These are phyloP conservation scores for Lasiodiplodia theobromae DNA, from an alignment of 2,329 filamentous ascomycete species.

Conservation along the genomic window DNA sequence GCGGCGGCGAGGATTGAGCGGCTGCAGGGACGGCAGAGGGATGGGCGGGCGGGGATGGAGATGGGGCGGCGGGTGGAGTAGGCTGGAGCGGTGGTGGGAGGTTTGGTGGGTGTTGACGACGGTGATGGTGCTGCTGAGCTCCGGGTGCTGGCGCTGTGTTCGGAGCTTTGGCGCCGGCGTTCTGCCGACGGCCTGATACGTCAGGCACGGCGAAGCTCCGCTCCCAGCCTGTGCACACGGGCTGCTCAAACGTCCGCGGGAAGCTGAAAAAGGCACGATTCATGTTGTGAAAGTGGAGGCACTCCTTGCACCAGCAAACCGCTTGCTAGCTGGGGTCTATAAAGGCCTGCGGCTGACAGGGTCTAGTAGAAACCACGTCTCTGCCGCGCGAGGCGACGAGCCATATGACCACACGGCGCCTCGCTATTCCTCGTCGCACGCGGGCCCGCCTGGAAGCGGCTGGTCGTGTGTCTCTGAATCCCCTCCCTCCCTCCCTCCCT, in stretches of 20 bases:
- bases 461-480: conserved; percentile 9
- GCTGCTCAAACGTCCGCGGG: conserved; percentile 22
- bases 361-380: background rate
- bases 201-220: conserved; percentile 6
- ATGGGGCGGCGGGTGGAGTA: background rate
- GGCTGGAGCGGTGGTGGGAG: background rate
- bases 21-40: background rate
- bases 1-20: background rate
- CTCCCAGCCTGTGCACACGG: conserved; percentile 4
- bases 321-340: background rate
- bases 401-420: conserved; percentile 20
- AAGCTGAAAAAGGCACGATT: conserved; percentile 24
- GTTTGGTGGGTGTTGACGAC: conserved; percentile 3
- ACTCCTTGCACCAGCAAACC: background rate
- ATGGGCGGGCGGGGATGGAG: background rate
- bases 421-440: conserved; percentile 8
- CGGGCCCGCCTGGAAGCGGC: conserved; percentile 4
- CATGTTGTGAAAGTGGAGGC: conserved; percentile 1
- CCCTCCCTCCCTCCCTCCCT: background rate
- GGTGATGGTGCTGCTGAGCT: conserved; percentile 10
- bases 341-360: conserved; percentile 10
- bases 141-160: conserved; percentile 14
- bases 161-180: conserved; percentile 16
- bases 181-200: conserved; percentile 13
- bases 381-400: conserved; percentile 3